Evolutionary conservation across 1,284 basidiomycete species (phyloP), one percentile per base, ranked within the genome.

Genomic region (Wolfiporia cocos): DNA sequence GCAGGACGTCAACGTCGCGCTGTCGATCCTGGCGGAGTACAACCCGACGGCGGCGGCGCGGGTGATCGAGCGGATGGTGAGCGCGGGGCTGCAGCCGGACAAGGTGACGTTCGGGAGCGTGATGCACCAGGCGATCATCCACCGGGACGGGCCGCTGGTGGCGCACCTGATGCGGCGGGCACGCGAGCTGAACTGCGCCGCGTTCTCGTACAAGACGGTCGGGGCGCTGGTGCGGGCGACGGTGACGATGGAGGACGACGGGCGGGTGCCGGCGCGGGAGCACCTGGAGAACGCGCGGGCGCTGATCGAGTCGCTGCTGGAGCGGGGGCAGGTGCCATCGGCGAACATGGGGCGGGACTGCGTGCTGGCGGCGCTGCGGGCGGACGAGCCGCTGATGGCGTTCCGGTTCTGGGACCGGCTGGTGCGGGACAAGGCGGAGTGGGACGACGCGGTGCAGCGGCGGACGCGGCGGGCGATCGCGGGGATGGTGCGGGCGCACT

Each of bases 1-100:
- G 34, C 63, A 74, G 50, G 83, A 86, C 53, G 62, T 81, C 40
- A 83, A 83, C 52, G 73, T 86, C 38, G 71, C 69, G 35, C 64
- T 86, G 38, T 65, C 65, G 3, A 73, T 70, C 12, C 59, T 84
- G 44, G 74, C 80, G 19, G 63, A 67, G 49, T 58, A 70, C 48
- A 62, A 71, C 40, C 73, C 78, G 18, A 58, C 57, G 12, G 55
- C 54, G 11, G 84, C 74, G 4, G 64, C 62, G 11, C 51, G 47
- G 19, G 65, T 80, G 51, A 55, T 86, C 24, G 54, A 65, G 37
- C 63, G 63, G 22, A 81, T 85, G 74, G 45, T 63, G 1, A 49
- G 59, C 14, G 51, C 52, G 19, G 73, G 75, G n/a, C 46, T 81
- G 32, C 50, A 53, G 32, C 77, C 78, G 1, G 73, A 78, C 54